These are phyloP conservation scores for Glycine tomentella DNA, from an alignment of 306 rosid species.

Conservation along the genomic window DNA sequence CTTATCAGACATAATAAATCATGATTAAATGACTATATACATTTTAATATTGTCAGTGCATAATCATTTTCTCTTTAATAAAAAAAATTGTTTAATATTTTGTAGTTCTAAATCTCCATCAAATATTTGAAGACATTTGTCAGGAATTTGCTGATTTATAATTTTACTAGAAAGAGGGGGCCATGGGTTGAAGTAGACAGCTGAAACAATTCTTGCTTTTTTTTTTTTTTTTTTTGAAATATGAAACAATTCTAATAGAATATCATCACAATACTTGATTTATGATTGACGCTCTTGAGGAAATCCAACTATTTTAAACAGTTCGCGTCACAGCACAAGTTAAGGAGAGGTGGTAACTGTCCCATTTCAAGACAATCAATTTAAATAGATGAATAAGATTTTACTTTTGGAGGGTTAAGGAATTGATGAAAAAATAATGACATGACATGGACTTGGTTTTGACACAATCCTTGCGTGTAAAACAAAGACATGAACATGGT, in stretches of 20 bases:
- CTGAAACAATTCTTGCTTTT: not conserved
- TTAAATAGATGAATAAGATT: not conserved
- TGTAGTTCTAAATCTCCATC: not conserved
- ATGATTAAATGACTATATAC: too few species aligned
- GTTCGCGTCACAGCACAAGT: too few species aligned
- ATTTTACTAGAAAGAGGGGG: not conserved
- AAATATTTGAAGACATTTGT: not conserved
- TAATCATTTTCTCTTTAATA: too few species aligned
- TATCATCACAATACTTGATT: not conserved
- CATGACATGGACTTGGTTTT: not conserved
- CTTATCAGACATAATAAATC: too few species aligned
- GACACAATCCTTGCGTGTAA: slow-evolving; percentile 14
- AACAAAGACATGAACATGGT: not conserved
- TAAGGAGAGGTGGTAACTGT: not conserved
- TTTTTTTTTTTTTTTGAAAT: too few species aligned
- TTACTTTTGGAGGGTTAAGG: not conserved
- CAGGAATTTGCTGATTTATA: not conserved
- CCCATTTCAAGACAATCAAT: not conserved
- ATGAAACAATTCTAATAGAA: not conserved
- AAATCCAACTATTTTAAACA: too few species aligned
- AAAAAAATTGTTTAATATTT: not conserved
- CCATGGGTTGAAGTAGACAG: not conserved
- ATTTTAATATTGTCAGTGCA: too few species aligned
- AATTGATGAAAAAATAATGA: not conserved
- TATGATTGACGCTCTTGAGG: not conserved